Evolutionary conservation across 2,329 filamentous ascomycete genomes (phyloP).

Genomic region (Sarocladium brachiariae): DNA sequence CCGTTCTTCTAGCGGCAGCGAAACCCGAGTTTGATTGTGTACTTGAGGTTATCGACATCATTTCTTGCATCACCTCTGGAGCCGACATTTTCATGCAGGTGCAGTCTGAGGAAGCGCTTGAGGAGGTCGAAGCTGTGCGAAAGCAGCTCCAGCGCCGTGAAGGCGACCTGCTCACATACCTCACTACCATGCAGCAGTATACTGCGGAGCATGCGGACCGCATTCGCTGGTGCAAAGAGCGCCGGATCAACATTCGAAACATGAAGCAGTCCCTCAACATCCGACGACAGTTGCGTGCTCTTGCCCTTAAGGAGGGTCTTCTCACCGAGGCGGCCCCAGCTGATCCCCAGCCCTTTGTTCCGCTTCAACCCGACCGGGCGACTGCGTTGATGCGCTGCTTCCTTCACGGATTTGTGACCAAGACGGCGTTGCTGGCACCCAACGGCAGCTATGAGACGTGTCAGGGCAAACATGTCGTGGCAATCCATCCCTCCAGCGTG

Average conservation of each 20-base stretch:
- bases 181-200: constrained; percentile 58
- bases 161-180: constrained; percentile 58
- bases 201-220: constrained; percentile 49
- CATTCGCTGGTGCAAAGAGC: constrained; percentile 49
- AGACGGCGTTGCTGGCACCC: constrained; percentile 53
- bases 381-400: constrained; percentile 54
- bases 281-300: constrained; percentile 51
- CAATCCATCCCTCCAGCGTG: constrained; percentile 57
- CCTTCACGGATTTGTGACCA: constrained; percentile 51
- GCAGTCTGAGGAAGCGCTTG: constrained; percentile 48
- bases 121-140: constrained; percentile 46
- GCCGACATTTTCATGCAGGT: constrained; percentile 57
- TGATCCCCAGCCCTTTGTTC: constrained; percentile 51
- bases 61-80: constrained; percentile 55
- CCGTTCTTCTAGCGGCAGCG: constrained; percentile 75
- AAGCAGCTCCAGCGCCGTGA: constrained; percentile 54
- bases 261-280: constrained; percentile 59
- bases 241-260: constrained; percentile 51
- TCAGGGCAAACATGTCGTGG: constrained; percentile 52
- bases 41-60: constrained; percentile 78
- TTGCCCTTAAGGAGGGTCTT: constrained; percentile 48
- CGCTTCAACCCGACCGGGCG: constrained; percentile 46
- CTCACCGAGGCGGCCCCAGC: constrained; percentile 36
- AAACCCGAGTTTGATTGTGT: constrained; percentile 66
- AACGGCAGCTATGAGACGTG: constrained; percentile 56